These are phyloP conservation scores for Capsicum chinense DNA, from an alignment of 257 asterid species.

Conservation along the genomic window DNA sequence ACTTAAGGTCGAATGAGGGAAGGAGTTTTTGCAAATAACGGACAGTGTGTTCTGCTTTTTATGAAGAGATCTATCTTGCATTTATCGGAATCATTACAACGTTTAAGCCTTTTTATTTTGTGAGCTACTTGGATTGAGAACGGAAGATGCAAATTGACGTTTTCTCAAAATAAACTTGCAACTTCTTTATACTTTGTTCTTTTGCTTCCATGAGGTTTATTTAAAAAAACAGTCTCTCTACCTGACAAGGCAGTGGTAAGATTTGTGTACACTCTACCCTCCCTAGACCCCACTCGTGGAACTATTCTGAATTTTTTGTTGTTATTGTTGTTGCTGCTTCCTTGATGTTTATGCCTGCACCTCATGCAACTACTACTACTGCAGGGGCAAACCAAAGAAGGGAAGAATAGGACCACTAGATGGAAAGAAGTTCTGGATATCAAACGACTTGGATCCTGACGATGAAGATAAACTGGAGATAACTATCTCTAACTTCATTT, in stretches of 20 bases:
- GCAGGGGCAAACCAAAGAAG: conserved; percentile 85
- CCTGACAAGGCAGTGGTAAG: too few species aligned
- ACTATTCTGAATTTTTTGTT: too few species aligned
- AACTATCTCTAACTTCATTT: not conserved
- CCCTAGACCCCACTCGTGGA: too few species aligned
- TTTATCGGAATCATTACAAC: not conserved
- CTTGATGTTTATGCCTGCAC: conserved; percentile 8
- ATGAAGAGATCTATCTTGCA: not conserved
- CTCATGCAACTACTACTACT: conserved; percentile 9
- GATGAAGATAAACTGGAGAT: conserved; percentile 57
- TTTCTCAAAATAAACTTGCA: too few species aligned
- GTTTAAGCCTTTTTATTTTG: not conserved
- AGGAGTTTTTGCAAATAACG: conserved; percentile 52
- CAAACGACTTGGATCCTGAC: conserved; percentile 61
- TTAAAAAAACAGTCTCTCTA: too few species aligned
- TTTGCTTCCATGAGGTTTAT: conserved; percentile 23
- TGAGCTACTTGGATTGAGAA: not conserved
- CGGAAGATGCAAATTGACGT: not conserved
- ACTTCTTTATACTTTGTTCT: not conserved
- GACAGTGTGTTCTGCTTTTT: conserved; percentile 56
- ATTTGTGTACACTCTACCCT: too few species aligned
- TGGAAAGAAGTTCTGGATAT: conserved; percentile 56
- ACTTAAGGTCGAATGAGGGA: conserved; percentile 68
- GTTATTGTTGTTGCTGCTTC: not conserved
- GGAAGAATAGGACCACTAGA: conserved; percentile 81